phyloP scores from a whole-genome alignment of 2,329 filamentous ascomycete genomes.

The Ceratocystis lukuohia region DNA sequence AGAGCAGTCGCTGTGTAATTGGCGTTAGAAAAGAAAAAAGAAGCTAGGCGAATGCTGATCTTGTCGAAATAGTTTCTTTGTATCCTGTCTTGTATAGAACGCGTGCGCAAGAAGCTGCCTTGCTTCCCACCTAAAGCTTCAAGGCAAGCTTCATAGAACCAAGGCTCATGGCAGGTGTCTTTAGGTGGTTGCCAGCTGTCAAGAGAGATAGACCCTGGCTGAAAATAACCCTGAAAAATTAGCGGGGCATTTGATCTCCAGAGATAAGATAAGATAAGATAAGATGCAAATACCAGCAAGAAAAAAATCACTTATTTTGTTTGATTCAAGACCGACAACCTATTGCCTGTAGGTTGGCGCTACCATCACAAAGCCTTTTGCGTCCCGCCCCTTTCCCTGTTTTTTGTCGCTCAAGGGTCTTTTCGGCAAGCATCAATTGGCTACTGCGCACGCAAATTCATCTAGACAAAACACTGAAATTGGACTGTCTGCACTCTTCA shows the following conservation, averaged over 20 bases:
- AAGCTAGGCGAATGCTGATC: not conserved
- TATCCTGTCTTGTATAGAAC: slow-evolving; percentile 5
- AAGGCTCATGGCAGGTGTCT: not conserved
- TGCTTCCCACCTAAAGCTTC: slow-evolving; percentile 13
- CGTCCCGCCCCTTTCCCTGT: not conserved
- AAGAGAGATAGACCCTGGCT: not conserved
- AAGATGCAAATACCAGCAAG: not conserved
- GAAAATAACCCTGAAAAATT: not conserved
- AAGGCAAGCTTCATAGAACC: slow-evolving; percentile 7
- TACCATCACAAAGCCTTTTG: not conserved
- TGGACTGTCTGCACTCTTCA: not conserved
- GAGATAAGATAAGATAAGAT: slow-evolving; percentile 5
- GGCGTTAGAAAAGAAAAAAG: not conserved
- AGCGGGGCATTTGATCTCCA: not conserved
- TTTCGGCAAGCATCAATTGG: not conserved
- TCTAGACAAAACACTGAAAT: not conserved
- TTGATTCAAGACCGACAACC: too few species aligned
- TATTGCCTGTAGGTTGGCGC: too few species aligned
- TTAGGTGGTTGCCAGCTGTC: not conserved
- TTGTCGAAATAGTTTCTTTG: not conserved
- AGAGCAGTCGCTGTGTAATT: not conserved
- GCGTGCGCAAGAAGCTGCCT: slow-evolving; percentile 19
- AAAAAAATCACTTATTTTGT: slow-evolving; percentile 10
- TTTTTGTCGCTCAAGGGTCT: not conserved
- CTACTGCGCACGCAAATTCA: not conserved